Evolutionary conservation across 2,329 filamentous ascomycete genomes (phyloP), one percentile per base, ranked within the genome.

Genomic region (Xylariaceae sp.): DNA sequence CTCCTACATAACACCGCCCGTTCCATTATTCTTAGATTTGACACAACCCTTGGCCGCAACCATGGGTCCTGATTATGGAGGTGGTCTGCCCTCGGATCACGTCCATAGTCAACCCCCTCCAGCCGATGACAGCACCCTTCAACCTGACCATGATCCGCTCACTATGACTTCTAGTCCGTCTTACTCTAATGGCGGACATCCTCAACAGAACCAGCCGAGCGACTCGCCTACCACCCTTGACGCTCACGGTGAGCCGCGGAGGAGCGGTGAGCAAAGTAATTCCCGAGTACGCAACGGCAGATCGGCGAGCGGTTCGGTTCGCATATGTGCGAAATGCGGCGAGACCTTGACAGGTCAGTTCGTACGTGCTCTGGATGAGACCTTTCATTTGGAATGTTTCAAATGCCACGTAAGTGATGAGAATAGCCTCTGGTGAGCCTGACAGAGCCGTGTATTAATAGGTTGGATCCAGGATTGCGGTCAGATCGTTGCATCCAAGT

Each of bases 331-430:
- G 70, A 97, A 96, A 75, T 99, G 94, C 72, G 86, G 87, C 64
- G 89, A 93, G 73, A 82, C 88, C 57, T 80, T 99, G 73, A 95
- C 91, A 1, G 94, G 94, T 49, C 94, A 99, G 75, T 99, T 97
- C 73, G 94, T 99, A 65, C 86, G 94, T 69, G 94, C 94, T 51
- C 77, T 99, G 57, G 91, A 92, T 57, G 92, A 92, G 59, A 97
- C 93, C 56, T 99, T 91, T 74, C 94, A 99, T 78, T 78, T 99
- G 66, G 93, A 99, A 74, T 99, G 94, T 80, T 99, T 99, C 77
- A 95, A 91, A 73, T 99, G 94, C 75, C 85, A 91, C 77, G 93
- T 97, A 83, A 78, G 86, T 82, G 52, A 42, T 62, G 59, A 30
- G 48, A 51, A 30, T 47, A 55, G 15, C n/a, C 49, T 51, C 15